phyloP scores from a whole-genome alignment of 1,284 basidiomycete genomes.

The Laetiporus sulphureus region DNA sequence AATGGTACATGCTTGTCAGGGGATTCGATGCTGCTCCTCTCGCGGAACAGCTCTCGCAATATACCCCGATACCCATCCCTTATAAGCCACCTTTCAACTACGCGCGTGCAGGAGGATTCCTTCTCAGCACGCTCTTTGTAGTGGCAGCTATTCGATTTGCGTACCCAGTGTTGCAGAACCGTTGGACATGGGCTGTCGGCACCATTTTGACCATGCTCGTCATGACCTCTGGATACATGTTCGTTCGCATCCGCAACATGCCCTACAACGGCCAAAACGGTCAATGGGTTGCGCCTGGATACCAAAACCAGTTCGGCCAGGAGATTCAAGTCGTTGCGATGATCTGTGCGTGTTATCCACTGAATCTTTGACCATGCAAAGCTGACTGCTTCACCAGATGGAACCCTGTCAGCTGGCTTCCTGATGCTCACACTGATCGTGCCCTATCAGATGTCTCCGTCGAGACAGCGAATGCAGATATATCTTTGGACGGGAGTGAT shows the following conservation, averaged over 20 bases:
- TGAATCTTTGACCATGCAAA: conserved; percentile 3
- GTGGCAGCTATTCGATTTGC: conserved; percentile 54
- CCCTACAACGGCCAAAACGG: conserved; percentile 67
- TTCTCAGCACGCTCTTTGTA: conserved; percentile 36
- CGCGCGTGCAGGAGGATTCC: conserved; percentile 43
- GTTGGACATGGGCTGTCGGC: conserved; percentile 74
- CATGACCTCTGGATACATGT: conserved; percentile 95
- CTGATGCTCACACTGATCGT: conserved; percentile 80
- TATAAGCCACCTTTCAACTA: conserved; percentile 71
- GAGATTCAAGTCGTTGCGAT: conserved; percentile 86
- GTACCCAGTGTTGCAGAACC: conserved; percentile 63
- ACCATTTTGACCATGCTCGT: conserved; percentile 65
- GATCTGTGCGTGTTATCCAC: conserved; percentile 69
- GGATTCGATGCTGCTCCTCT: conserved; percentile 76
- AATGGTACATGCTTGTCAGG: no score
- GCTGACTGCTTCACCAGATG: conserved; percentile 51
- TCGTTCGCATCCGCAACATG: conserved; percentile 84
- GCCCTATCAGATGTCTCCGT: conserved; percentile 71
- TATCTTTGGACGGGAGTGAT: conserved; percentile 87
- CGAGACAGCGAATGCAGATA: conserved; percentile 78
- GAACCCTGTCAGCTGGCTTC: conserved; percentile 74
- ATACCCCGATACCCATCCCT: conserved; percentile 70
- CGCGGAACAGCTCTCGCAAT: conserved; percentile 66
- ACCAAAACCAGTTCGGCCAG: conserved; percentile 87
- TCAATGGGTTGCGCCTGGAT: conserved; percentile 84